Evolutionary conservation across 768 basidiomycete species (phyloP).

Genomic region (Boletus patriciae): DNA sequence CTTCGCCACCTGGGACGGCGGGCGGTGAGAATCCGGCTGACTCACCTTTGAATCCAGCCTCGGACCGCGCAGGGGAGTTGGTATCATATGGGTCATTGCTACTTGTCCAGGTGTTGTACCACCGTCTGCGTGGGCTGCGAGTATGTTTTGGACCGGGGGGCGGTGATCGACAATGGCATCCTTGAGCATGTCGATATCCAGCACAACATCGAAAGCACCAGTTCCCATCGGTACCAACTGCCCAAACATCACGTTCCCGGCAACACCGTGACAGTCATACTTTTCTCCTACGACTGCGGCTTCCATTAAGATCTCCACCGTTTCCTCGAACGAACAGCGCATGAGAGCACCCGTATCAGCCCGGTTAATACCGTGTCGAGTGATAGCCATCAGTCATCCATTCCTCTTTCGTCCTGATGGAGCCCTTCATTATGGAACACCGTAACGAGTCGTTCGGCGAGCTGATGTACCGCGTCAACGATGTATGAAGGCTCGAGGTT

Average conservation of each 20-base stretch:
- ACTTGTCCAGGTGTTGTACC: slow-evolving; percentile 91
- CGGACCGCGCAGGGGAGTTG: slow-evolving; percentile 83
- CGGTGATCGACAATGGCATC: slow-evolving; percentile 97
- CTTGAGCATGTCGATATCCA: slow-evolving; percentile 98
- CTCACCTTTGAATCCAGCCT: slow-evolving; percentile 75
- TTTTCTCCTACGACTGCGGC: slow-evolving; percentile 97
- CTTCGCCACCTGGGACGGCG: slow-evolving; percentile 83
- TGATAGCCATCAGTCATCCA: slow-evolving; percentile 99
- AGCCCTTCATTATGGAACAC: too few species aligned
- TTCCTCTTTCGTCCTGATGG: too few species aligned
- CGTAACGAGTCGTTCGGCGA: slow-evolving; percentile 79
- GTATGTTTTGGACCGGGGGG: slow-evolving; percentile 78
- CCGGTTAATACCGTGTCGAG: slow-evolving; percentile 98
- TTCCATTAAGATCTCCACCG: slow-evolving; percentile 98
- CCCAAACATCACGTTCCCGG: slow-evolving; percentile 99
- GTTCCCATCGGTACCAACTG: slow-evolving; percentile 99
- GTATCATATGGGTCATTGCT: slow-evolving; percentile 97
- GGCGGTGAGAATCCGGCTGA: slow-evolving; percentile 94
- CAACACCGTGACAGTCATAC: slow-evolving; percentile 96
- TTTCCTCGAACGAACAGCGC: slow-evolving; percentile 99
- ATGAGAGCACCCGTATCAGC: slow-evolving; percentile 99
- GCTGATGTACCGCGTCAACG: slow-evolving; percentile 70
- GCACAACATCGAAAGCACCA: slow-evolving; percentile 90
- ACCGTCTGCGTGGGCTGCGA: slow-evolving; percentile 76
- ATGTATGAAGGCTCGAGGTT: slow-evolving; percentile 90